Conservation (phyloP, 2,329 filamentous ascomycete genomes). For the Raffaelea albimanens region DNA sequence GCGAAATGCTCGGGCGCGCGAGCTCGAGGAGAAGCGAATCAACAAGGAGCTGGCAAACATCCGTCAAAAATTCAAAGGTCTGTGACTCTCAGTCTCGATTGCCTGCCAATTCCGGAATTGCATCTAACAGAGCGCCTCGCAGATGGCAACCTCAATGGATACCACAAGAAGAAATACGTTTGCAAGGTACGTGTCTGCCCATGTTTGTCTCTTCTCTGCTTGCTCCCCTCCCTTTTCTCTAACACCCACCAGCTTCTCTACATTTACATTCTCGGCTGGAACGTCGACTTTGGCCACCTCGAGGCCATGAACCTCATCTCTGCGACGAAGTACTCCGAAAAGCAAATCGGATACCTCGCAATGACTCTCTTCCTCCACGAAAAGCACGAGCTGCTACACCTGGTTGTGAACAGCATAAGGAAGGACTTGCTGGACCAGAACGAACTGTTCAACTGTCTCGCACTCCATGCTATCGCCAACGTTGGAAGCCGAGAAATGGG, state of each 20-base stretch:
- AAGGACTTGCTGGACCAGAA: constrained; percentile 94
- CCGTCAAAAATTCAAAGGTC: constrained; percentile 91
- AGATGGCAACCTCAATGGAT: constrained; percentile 86
- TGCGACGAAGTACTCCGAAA: constrained; percentile 94
- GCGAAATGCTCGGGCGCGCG: constrained; percentile 85
- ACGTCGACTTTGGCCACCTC: constrained; percentile 97
- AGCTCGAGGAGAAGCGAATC: constrained; percentile 97
- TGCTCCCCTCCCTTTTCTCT: constrained; percentile 4
- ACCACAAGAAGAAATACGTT: constrained; percentile 99
- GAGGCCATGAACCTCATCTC: constrained; percentile 98
- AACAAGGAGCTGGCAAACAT: constrained; percentile 99
- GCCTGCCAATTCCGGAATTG: not conserved
- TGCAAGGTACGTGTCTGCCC: constrained; percentile 60
- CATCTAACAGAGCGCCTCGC: not conserved
- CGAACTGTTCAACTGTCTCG: constrained; percentile 94
- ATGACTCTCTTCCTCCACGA: constrained; percentile 97
- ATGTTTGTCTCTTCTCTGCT: no score
- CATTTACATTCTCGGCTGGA: constrained; percentile 98
- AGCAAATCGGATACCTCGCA: constrained; percentile 96
- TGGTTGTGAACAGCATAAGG: constrained; percentile 96
- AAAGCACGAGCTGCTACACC: constrained; percentile 86
- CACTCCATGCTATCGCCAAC: constrained; percentile 94
- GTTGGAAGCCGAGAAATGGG: constrained; percentile 96
- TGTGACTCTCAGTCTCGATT: constrained; percentile 10
- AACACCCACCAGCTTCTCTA: constrained; percentile 59